A percentile compares a stretch with the other conserved stretches of the same genome.
These are phyloP conservation scores for Myxozyma nipponensis DNA, from an alignment of 805 yeast species.

Conservation along the genomic window DNA sequence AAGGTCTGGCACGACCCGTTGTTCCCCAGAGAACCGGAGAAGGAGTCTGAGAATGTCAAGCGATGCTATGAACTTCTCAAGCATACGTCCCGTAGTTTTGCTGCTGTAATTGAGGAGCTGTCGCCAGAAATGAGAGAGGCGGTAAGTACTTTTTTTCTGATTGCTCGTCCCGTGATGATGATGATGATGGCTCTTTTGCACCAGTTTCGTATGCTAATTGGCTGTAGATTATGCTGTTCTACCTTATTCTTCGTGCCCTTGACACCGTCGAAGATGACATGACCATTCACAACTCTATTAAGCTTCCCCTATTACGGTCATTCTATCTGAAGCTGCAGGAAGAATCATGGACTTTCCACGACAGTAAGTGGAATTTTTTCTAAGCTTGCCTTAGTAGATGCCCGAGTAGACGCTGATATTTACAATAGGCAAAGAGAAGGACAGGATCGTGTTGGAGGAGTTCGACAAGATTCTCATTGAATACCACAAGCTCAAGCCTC, in stretches of 20 bases:
- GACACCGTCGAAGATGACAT: slow-evolving; percentile 97
- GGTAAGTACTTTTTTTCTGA: slow-evolving; percentile 37
- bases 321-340: slow-evolving; percentile 62
- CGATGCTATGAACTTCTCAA: slow-evolving; percentile 66
- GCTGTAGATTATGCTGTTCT: slow-evolving; percentile 63
- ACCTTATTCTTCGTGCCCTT: slow-evolving; percentile 79
- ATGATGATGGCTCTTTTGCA: background rate
- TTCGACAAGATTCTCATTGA: slow-evolving; percentile 68
- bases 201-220: background rate
- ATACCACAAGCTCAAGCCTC: slow-evolving; percentile 66
- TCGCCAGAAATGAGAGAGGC: slow-evolving; percentile 84
- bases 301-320: slow-evolving; percentile 66
- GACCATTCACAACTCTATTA: slow-evolving; percentile 67
- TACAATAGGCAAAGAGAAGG: slow-evolving; percentile 66
- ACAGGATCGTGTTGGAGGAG: slow-evolving; percentile 73
- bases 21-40: slow-evolving; percentile 47
- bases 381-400: background rate
- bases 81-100: slow-evolving; percentile 83
- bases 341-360: slow-evolving; percentile 77
- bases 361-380: slow-evolving; percentile 37
- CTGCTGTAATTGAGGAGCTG: slow-evolving; percentile 86
- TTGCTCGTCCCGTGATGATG: background rate
- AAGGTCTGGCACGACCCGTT: slow-evolving; percentile 48
- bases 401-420: no score
- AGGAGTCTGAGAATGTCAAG: slow-evolving; percentile 45